Evolutionary conservation across 129 eudicot species (phyloP), one percentile per base, ranked within the genome.

Genomic region (Lonicera japonica): DNA sequence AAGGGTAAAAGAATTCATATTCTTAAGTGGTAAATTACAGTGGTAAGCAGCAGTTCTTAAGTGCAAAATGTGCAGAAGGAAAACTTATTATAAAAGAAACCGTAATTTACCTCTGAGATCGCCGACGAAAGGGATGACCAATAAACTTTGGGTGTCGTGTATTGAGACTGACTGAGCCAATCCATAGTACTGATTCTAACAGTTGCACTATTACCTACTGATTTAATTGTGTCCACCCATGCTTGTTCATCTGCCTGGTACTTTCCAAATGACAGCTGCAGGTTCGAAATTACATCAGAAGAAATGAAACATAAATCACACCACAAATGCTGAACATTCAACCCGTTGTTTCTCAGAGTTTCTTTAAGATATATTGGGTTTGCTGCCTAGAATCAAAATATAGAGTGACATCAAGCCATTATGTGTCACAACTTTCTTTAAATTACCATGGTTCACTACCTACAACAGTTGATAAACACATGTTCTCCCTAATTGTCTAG

Each of bases 151-250:
- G 75, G 74, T 54, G 64, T 6, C 25, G 81, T 47, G 61, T 77
- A 82, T 63, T 77, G 78, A 24, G 95, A 85, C 66, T 89, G 97
- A 75, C 97, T 95, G 68, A 89, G 95, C 97, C 97, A 89, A 71
- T 89, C 90, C 97, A 89, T 89, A 8, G 97, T 89, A 64, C 69
- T 89, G 34, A 89, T 85, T 70, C 97, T 60, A 22, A 89, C 85
- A 10, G 81, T 82, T 58, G 25, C 83, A 25, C 88, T 82, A 12
- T 18, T 10, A 52, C 78, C 75, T 20, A 85, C 97, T 21, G 97
- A 89, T 61, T 75, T 89, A 16, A 85, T 78, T 23, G 90, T 89
- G 13, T 80, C 97, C 29, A 85, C 60, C 97, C 97, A 89, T 66
- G 86, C 97, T 64, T 89, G 97, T 75, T 89, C 97, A 75, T 89